Conservation (phyloP, 257 asterid genomes). For the Solanum chmielewskii region DNA sequence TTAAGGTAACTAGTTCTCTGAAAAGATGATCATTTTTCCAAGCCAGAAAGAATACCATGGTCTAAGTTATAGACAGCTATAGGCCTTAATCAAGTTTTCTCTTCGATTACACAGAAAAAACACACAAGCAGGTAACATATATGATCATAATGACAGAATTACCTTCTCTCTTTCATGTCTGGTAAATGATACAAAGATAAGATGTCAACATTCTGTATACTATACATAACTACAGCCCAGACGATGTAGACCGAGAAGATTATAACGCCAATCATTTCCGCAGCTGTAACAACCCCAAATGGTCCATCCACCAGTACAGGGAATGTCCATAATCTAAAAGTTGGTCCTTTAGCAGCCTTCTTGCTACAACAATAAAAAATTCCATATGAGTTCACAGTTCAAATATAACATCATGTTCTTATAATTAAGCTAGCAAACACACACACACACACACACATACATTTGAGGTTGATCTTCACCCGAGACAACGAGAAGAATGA, state of each 20-base stretch:
- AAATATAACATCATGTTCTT: neutral
- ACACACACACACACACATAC: constrained; percentile 8
- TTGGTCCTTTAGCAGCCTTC: constrained; percentile 18
- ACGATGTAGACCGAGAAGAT: constrained; percentile 33
- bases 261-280: constrained; percentile 60
- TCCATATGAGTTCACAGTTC: neutral
- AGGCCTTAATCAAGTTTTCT: neutral
- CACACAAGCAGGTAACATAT: neutral
- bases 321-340: constrained; percentile 66
- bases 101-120: neutral
- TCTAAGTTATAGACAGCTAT: neutral
- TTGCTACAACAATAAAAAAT: constrained; percentile 15
- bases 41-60: neutral
- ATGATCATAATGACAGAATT: neutral
- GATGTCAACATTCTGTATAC: constrained; percentile 17
- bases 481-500: constrained; percentile 27
- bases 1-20: neutral
- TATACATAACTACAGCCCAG: constrained; percentile 46
- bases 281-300: constrained; percentile 87
- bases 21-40: neutral
- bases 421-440: neutral
- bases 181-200: constrained; percentile 9
- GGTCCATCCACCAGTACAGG: constrained; percentile 79
- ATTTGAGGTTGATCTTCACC: constrained; percentile 30
- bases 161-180: constrained; percentile 36